Conservation (phyloP, 208 protist species). For the Balamuthia mandrillaris region DNA sequence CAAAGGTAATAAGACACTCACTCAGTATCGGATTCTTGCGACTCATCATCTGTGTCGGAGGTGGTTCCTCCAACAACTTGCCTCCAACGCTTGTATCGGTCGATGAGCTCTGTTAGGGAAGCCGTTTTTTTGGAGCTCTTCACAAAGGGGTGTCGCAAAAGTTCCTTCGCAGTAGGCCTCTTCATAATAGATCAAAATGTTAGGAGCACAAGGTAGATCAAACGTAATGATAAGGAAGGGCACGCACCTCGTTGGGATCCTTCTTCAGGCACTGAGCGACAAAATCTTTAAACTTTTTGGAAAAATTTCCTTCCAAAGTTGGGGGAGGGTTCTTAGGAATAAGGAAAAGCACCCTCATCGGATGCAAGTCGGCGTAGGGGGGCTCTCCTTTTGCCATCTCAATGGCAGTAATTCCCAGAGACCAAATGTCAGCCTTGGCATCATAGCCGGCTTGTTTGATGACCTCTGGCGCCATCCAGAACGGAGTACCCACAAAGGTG, state of each 20-base stretch:
- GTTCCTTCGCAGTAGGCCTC: constrained; percentile 74
- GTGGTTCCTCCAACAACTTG: background rate
- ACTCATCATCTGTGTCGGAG: constrained; percentile 38
- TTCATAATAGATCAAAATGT: too few species aligned
- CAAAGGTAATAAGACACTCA: background rate
- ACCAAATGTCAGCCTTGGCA: constrained; percentile 71
- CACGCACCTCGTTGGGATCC: constrained; percentile 66
- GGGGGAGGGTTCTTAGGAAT: constrained; percentile 70
- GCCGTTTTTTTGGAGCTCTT: constrained; percentile 59
- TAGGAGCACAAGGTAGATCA: too few species aligned
- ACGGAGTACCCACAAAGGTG: constrained; percentile 78
- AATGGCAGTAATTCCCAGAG: constrained; percentile 79
- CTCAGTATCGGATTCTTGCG: background rate
- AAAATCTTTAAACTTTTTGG: constrained; percentile 76
- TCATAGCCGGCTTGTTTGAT: constrained; percentile 73
- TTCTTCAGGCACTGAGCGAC: constrained; percentile 74
- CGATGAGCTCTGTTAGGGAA: constrained; percentile 69
- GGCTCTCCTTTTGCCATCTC: constrained; percentile 80
- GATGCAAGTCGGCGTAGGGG: constrained; percentile 75
- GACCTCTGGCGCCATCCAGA: constrained; percentile 76
- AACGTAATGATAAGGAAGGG: too few species aligned
- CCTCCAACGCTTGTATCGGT: constrained; percentile 56
- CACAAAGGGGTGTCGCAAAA: constrained; percentile 79
- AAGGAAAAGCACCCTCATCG: constrained; percentile 75
- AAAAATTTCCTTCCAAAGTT: constrained; percentile 65